Percentiles rank a stretch among this genome's conserved stretches.
Evolutionary conservation across 768 basidiomycete genomes (phyloP).

Genomic region (Tulasnella sp.): DNA sequence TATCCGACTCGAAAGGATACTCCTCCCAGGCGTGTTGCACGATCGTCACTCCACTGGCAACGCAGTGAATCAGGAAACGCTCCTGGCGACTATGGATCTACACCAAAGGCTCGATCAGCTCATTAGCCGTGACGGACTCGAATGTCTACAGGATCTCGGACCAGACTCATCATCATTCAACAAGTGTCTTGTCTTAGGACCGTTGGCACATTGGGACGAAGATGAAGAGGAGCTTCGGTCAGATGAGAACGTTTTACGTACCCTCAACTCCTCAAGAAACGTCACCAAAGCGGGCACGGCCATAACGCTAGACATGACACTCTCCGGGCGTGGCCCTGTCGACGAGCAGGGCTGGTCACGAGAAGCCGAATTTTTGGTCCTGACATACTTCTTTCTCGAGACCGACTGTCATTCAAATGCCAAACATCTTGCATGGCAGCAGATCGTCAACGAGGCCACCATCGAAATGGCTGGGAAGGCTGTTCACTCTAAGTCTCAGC

Average conservation of each 20-base stretch:
- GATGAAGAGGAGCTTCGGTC: constrained; percentile 42
- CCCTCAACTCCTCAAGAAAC: constrained; percentile 44
- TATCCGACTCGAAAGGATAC: constrained; percentile 64
- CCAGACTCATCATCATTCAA: constrained; percentile 35
- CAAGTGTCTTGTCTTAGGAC: constrained; percentile 63
- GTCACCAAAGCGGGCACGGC: constrained; percentile 52
- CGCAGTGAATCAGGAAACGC: constrained; percentile 49
- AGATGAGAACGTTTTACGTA: constrained; percentile 46
- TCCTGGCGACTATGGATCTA: constrained; percentile 53
- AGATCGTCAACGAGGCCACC: constrained; percentile 39
- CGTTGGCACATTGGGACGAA: constrained; percentile 64
- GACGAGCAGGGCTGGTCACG: constrained; percentile 42
- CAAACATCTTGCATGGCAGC: constrained; percentile 56
- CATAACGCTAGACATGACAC: constrained; percentile 62
- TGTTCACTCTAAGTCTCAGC: constrained; percentile 34
- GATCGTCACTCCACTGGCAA: constrained; percentile 30
- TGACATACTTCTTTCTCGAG: constrained; percentile 77
- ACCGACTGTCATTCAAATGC: constrained; percentile 52
- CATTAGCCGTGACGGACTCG: constrained; percentile 22
- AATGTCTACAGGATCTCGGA: constrained; percentile 42
- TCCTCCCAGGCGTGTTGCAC: constrained; percentile 47
- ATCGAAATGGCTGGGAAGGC: constrained; percentile 29
- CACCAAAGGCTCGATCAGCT: constrained; percentile 45
- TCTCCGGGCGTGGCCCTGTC: constrained; percentile 54
- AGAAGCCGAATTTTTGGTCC: constrained; percentile 60